Evolutionary conservation across 345 rosid species (phyloP).

Genomic region (Nephelium lappaceum): DNA sequence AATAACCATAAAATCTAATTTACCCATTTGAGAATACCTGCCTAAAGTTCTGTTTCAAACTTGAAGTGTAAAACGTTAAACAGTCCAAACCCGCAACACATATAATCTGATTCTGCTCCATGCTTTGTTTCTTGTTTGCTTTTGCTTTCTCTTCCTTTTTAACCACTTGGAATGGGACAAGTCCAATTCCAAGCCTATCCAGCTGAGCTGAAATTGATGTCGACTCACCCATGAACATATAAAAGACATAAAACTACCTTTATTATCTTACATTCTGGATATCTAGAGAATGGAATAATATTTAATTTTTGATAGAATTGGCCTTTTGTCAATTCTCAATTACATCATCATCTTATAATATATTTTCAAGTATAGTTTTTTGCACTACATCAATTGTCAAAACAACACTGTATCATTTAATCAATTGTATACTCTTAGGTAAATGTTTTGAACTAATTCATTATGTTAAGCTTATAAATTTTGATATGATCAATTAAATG

Average conservation of each 20-base stretch:
- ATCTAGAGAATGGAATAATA: background rate
- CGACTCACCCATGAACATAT: too few relatives aligned
- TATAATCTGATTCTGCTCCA: background rate
- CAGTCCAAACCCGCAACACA: background rate
- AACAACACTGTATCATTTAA: too few relatives aligned
- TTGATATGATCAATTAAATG: too few relatives aligned
- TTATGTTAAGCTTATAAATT: too few relatives aligned
- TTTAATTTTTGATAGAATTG: background rate
- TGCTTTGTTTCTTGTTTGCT: background rate
- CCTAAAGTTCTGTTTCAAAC: background rate
- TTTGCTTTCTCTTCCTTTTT: slow-evolving; percentile 23
- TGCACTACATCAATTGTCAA: too few relatives aligned
- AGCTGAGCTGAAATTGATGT: too few relatives aligned
- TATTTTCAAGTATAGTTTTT: background rate
- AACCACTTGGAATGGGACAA: background rate
- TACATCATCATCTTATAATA: background rate
- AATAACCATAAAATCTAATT: background rate
- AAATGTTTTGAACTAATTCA: too few relatives aligned
- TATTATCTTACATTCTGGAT: background rate
- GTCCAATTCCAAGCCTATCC: too few relatives aligned
- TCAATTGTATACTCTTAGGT: too few relatives aligned
- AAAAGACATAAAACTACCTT: background rate
- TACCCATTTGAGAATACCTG: background rate
- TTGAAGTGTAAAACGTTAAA: background rate
- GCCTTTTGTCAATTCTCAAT: background rate